These are phyloP conservation scores for Hawksworthiomyces lignivorus DNA, from an alignment of 2,329 filamentous ascomycete species.

Conservation along the genomic window DNA sequence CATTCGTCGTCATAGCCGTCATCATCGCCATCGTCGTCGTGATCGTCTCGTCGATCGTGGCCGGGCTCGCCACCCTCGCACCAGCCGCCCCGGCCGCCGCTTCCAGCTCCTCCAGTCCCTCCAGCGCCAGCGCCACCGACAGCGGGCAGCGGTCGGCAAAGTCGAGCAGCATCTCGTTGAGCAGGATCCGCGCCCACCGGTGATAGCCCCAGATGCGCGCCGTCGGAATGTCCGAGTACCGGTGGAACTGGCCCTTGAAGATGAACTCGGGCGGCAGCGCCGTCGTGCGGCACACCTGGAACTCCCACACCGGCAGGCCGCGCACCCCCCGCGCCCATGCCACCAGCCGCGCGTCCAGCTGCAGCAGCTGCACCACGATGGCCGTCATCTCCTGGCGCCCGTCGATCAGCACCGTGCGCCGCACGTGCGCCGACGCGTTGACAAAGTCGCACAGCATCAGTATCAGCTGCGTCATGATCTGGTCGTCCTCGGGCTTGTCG, in stretches of 20 bases:
- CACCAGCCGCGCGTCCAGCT: slow-evolving; percentile 31
- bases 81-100: too few relatives aligned
- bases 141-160: slow-evolving; percentile 29
- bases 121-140: slow-evolving; percentile 1
- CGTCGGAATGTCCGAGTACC: slow-evolving; percentile 46
- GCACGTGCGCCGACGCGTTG: slow-evolving; percentile 29
- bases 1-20: too few relatives aligned
- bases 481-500: slow-evolving; percentile 27
- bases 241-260: slow-evolving; percentile 46
- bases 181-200: slow-evolving; percentile 48
- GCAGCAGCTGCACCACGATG: slow-evolving; percentile 31
- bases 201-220: slow-evolving; percentile 52
- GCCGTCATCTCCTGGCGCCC: slow-evolving; percentile 25
- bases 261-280: slow-evolving; percentile 32
- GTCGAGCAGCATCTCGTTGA: slow-evolving; percentile 41
- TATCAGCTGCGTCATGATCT: slow-evolving; percentile 32
- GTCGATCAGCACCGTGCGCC: slow-evolving; percentile 29
- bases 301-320: slow-evolving; percentile 30
- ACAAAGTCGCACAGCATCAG: slow-evolving; percentile 32
- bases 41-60: too few relatives aligned
- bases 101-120: neutral
- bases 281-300: slow-evolving; percentile 22
- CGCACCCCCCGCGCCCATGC: slow-evolving; percentile 27
- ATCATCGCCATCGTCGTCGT: too few relatives aligned
- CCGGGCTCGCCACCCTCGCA: too few relatives aligned